Conservation (phyloP, 805 yeast species). For the Metschnikowia shivogae region DNA sequence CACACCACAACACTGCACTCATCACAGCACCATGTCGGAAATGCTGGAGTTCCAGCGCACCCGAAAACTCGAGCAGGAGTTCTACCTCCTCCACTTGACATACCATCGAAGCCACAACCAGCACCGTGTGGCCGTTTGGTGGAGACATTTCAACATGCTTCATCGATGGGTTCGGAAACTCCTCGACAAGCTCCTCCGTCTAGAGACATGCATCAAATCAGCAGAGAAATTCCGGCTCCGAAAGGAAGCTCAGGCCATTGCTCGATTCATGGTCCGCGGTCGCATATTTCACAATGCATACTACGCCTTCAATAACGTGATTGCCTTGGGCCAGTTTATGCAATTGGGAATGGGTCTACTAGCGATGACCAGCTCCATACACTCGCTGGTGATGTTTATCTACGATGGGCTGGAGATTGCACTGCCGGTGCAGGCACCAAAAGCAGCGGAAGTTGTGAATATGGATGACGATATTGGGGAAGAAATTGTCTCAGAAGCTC, state of each 20-base stretch:
- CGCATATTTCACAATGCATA: slow-evolving; percentile 46
- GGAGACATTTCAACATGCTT: slow-evolving; percentile 61
- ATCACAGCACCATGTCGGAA: neutral
- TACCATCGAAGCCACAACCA: slow-evolving; percentile 75
- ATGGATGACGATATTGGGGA: slow-evolving; percentile 17
- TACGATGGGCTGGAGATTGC: slow-evolving; percentile 12
- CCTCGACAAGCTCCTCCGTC: slow-evolving; percentile 25
- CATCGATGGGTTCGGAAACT: slow-evolving; percentile 52
- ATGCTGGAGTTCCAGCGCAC: slow-evolving; percentile 1
- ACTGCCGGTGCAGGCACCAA: neutral
- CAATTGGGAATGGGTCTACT: slow-evolving; percentile 67
- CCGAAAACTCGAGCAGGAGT: slow-evolving; percentile 40
- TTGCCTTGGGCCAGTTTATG: slow-evolving; percentile 74
- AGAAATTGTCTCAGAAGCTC: slow-evolving; percentile 6
- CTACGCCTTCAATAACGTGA: slow-evolving; percentile 59
- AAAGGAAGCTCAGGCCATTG: slow-evolving; percentile 15
- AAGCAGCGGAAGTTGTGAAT: neutral
- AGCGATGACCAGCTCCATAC: slow-evolving; percentile 50
- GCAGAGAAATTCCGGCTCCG: slow-evolving; percentile 12
- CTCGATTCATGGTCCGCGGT: slow-evolving; percentile 29
- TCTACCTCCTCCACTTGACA: slow-evolving; percentile 53
- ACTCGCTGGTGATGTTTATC: slow-evolving; percentile 18
- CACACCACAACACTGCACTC: no score
- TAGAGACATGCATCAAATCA: slow-evolving; percentile 14
- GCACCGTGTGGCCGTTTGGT: slow-evolving; percentile 71